These are phyloP conservation scores for Thelonectria discophora DNA, from an alignment of 2,329 filamentous ascomycete genomes.

Conservation along the genomic window DNA sequence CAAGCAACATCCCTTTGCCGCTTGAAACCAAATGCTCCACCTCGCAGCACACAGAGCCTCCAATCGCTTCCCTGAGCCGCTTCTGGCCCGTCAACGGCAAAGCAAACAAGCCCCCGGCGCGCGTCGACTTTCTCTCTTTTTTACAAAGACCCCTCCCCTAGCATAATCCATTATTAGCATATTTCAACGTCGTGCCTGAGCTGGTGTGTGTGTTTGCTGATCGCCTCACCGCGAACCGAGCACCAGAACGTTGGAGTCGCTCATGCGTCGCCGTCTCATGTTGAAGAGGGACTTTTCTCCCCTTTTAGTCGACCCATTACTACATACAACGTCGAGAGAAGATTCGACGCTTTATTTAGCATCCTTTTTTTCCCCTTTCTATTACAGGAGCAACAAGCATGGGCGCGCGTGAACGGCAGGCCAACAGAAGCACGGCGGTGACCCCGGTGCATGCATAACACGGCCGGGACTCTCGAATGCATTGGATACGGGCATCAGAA, in stretches of 20 bases:
- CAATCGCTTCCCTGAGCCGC: neutral
- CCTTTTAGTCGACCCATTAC: neutral
- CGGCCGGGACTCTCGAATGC: too few species aligned
- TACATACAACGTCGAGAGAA: neutral
- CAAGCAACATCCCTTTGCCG: neutral
- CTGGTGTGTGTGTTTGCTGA: too few species aligned
- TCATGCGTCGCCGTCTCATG: constrained; percentile 22
- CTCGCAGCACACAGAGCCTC: neutral
- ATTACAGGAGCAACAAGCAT: too few species aligned
- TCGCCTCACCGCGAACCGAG: neutral
- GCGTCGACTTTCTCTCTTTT: neutral
- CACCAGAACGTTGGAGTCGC: neutral
- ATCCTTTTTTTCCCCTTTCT: too few species aligned
- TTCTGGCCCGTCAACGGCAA: neutral
- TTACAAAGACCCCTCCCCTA: neutral
- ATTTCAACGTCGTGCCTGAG: neutral
- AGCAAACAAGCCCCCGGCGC: too few species aligned
- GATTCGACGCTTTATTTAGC: too few species aligned
- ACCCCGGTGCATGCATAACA: too few species aligned
- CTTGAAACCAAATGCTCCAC: neutral
- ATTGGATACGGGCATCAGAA: too few species aligned
- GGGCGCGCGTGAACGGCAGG: too few species aligned
- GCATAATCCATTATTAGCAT: too few species aligned
- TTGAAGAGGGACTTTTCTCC: constrained; percentile 9
- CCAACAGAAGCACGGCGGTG: too few species aligned